A percentile compares a stretch with the other conserved stretches of the same genome.
phyloP scores from a whole-genome alignment of 768 basidiomycete genomes.

The Auricularia sp. region DNA sequence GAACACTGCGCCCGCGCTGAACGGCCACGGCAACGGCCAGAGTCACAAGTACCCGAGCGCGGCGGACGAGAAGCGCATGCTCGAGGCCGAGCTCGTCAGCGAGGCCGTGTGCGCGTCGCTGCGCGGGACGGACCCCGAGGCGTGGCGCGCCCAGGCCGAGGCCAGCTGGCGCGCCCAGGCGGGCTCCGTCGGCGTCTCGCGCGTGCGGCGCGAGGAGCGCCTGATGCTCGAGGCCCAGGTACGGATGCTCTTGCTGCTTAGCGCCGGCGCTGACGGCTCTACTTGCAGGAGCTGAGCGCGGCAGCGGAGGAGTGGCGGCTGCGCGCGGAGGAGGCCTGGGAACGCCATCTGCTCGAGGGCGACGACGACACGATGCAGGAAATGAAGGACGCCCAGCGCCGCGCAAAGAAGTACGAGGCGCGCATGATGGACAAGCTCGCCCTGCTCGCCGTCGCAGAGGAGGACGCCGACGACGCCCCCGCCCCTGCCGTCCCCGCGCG shows the following conservation, averaged over 20 bases:
- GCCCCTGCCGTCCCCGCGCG: neutral
- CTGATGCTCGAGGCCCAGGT: constrained; percentile 1
- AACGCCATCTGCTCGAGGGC: neutral
- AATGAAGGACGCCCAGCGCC: neutral
- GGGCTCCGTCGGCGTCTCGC: neutral
- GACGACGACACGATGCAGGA: neutral
- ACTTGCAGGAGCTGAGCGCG: neutral
- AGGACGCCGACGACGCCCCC: neutral
- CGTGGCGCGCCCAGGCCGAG: neutral
- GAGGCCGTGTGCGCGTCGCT: neutral
- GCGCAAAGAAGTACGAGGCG: neutral
- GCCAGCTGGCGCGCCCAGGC: neutral
- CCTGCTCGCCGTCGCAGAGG: neutral
- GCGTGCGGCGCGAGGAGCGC: neutral
- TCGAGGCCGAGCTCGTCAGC: neutral
- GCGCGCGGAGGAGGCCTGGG: neutral
- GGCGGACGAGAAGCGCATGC: neutral
- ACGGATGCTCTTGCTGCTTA: neutral
- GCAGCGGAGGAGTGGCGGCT: neutral
- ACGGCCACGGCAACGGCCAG: neutral
- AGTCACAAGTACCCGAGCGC: neutral
- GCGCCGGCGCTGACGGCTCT: neutral
- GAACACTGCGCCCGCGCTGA: neutral
- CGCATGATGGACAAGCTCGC: constrained; percentile 2
- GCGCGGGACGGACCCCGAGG: neutral